Evolutionary conservation across 2,329 filamentous ascomycete species (phyloP), one percentile per base, ranked within the genome.

Genomic region (Thyridium curvatum): DNA sequence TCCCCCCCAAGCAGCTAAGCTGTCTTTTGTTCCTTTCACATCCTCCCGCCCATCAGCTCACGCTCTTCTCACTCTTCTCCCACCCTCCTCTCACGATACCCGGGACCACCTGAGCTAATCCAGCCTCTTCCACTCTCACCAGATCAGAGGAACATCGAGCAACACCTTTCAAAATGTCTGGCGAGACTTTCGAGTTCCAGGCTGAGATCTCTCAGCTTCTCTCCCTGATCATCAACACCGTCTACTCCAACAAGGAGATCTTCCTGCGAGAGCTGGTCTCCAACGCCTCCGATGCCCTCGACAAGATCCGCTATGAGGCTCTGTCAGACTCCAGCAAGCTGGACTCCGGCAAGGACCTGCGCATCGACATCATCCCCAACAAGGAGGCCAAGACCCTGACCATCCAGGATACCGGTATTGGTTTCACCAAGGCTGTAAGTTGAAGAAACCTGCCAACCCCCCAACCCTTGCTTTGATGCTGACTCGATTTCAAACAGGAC

Each of bases 201-300:
- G 93, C 93, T 85, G 93, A 98, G 86, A 98, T 98, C 67, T 97
- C 91, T 86, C 93, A 98, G 87, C 87, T 98, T 53, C 86, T 98
- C 65, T 89, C 84, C 56, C 86, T 98, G 67, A 98, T 98, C 74
- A 98, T 98, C 82, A 98, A 98, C 86, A 97, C 93, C 53, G 93
- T 98, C 76, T 98, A 97, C 81, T 96, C 90, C 58, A 98, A 98
- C 85, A 98, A 98, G 81, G 93, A 97, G 75, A 97, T 98, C 66
- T 98, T 98, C 84, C 75, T 98, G 60, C 79, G 93, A 84, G 93
- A 98, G 75, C 66, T 98, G 58, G 87, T 98, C 62, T 97, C 93
- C 74, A 98, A 98, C 74, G 84, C 85, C 64, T 97, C 91, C 60
- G 93, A 98, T 84, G 93, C 93, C 46, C 81, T 98, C 58, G 93